These are phyloP conservation scores for Exsudoporus frostii DNA, from an alignment of 768 basidiomycete species.

Conservation along the genomic window DNA sequence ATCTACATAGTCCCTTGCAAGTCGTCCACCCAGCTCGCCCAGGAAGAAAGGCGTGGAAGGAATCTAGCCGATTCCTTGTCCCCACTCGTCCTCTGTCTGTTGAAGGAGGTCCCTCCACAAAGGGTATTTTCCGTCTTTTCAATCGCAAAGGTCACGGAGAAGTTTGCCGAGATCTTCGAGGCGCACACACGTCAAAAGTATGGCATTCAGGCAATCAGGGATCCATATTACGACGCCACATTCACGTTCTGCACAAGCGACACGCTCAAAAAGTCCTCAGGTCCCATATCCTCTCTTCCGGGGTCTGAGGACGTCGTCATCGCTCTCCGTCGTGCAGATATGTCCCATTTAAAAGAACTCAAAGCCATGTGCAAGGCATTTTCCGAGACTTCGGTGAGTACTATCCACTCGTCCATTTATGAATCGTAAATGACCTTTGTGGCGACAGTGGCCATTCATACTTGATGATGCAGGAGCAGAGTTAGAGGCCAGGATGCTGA, in stretches of 20 bases:
- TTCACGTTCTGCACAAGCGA: constrained; percentile 51
- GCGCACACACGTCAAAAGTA: constrained; percentile 25
- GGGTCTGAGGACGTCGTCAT: constrained; percentile 18
- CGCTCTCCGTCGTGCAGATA: constrained; percentile 32
- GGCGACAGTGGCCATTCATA: constrained; percentile 53
- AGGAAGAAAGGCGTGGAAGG: constrained; percentile 9
- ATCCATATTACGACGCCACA: constrained; percentile 61
- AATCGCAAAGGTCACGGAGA: constrained; percentile 40
- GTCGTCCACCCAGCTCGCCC: constrained; percentile 7
- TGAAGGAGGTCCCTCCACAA: constrained; percentile 7
- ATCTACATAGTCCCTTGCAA: constrained; percentile 17
- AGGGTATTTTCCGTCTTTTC: constrained; percentile 62
- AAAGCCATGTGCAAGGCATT: constrained; percentile 53
- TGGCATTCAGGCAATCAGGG: constrained; percentile 25
- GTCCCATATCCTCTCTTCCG: not conserved
- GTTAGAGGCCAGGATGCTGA: constrained; percentile 49
- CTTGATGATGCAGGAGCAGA: constrained; percentile 42
- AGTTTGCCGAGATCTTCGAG: constrained; percentile 46
- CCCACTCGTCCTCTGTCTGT: constrained; percentile 11
- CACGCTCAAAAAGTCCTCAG: constrained; percentile 31
- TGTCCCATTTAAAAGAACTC: constrained; percentile 31
- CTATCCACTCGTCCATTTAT: not conserved
- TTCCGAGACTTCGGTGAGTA: constrained; percentile 55
- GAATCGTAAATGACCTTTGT: not conserved
- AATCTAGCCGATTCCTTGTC: not conserved